phyloP scores from a whole-genome alignment of 1,284 basidiomycete genomes.

The Caloboletus firmus region DNA sequence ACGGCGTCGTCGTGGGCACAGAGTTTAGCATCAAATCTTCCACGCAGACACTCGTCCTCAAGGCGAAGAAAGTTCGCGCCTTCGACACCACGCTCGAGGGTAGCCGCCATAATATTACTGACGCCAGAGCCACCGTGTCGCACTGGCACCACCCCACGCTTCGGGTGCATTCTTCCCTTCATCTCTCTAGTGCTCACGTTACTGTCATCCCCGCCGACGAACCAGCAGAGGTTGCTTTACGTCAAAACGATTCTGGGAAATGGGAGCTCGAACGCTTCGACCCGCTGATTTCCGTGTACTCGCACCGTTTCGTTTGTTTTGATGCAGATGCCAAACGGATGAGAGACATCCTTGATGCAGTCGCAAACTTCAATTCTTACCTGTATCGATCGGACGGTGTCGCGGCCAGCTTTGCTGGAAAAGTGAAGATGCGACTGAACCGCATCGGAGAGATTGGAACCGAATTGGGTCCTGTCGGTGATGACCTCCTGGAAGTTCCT shows the following conservation, averaged over 20 bases:
- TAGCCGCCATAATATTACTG: not conserved
- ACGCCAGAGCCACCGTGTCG: slow-evolving; percentile 15
- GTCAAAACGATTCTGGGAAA: not conserved
- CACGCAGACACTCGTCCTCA: slow-evolving; percentile 3
- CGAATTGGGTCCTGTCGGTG: slow-evolving; percentile 8
- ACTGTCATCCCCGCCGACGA: slow-evolving; percentile 7
- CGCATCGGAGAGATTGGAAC: not conserved
- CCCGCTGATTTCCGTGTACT: slow-evolving; percentile 7
- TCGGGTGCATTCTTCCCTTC: slow-evolving; percentile 11
- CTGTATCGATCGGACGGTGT: slow-evolving; percentile 15
- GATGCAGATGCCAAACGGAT: slow-evolving; percentile 1
- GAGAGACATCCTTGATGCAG: slow-evolving; percentile 9
- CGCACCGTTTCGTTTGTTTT: slow-evolving; percentile 4
- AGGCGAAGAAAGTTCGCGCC: slow-evolving; percentile 11
- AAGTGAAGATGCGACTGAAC: slow-evolving; percentile 11
- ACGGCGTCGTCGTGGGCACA: slow-evolving; percentile 19
- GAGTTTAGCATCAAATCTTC: slow-evolving; percentile 8
- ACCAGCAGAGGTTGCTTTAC: slow-evolving; percentile 11
- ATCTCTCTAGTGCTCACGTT: not conserved
- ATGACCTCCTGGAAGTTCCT: slow-evolving; percentile 10
- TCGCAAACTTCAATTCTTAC: slow-evolving; percentile 25
- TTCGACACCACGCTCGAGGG: slow-evolving; percentile 17
- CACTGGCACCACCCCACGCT: slow-evolving; percentile 17
- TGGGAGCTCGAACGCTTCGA: slow-evolving; percentile 24
- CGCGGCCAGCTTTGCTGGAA: slow-evolving; percentile 12